Evolutionary conservation across 2,329 filamentous ascomycete species (phyloP).

Genomic region (Epichloe sylvatica): DNA sequence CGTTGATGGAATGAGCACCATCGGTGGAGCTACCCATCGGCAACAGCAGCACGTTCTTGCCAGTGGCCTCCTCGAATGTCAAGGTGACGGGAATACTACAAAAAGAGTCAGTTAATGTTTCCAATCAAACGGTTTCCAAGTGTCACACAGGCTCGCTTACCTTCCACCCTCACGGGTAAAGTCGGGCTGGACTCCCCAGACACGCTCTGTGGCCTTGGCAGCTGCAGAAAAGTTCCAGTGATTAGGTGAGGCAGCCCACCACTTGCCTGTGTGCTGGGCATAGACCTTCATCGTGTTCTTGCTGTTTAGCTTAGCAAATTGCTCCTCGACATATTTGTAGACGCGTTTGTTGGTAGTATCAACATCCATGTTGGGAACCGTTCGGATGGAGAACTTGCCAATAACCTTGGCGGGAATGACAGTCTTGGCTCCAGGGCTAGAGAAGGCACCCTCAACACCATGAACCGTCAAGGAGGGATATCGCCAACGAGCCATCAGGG

Average conservation of each 20-base stretch:
- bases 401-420: constrained; percentile 96
- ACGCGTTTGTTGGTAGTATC: constrained; percentile 77
- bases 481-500: constrained; percentile 92
- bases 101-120: background rate
- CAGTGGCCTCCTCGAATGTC: constrained; percentile 93
- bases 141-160: constrained; percentile 28
- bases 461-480: constrained; percentile 89
- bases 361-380: constrained; percentile 94
- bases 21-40: constrained; percentile 98
- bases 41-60: constrained; percentile 90
- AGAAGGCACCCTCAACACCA: constrained; percentile 90
- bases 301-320: constrained; percentile 73
- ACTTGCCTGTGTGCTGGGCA: constrained; percentile 85
- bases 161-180: constrained; percentile 91
- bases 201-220: constrained; percentile 86
- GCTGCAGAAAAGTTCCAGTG: constrained; percentile 98
- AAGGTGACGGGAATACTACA: constrained; percentile 84
- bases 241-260: constrained; percentile 96
- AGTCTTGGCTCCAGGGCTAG: constrained; percentile 85
- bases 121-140: background rate
- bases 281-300: constrained; percentile 82
- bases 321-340: constrained; percentile 66
- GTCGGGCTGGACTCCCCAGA: constrained; percentile 87
- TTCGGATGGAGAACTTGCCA: constrained; percentile 97
- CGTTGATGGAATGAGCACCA: constrained; percentile 93